Evolutionary conservation across 23 red algal genomes (phyloP), one percentile per base, ranked within the genome.

Genomic region (Agarophyton chilense): DNA sequence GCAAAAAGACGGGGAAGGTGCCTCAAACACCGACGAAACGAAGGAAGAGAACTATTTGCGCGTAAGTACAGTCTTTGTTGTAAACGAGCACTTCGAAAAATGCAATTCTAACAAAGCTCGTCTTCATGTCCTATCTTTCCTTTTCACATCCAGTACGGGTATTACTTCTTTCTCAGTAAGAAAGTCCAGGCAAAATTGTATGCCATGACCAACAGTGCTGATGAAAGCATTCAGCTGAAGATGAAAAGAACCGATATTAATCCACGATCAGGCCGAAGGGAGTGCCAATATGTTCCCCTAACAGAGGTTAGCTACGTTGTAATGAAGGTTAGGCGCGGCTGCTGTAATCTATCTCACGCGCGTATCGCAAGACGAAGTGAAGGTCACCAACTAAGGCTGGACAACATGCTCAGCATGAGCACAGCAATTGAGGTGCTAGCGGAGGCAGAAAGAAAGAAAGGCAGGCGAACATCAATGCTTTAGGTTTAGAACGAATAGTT

Each of bases 381-480:
- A 61, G 77, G 36, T 22, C 77, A 80, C 36, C 49, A 60, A 22
- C 19, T 55, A 35, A 43, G 77, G 21, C 28, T 80, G 77, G 77
- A 80, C 6, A 80, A 80, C 29, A 80, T 80, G 77, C 51, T 80
- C n/a, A 55, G 38, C 17, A 80, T 80, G 50, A 80, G 77, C 77
- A 55, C 39, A 43, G 77, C 54, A 58, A 52, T 80, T 60, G 77
- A 80, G 40, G 54, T 80, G 77, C 28, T 80, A 29, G 77, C 77
- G 47, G 68, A 74, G 43, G 68, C 68, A 0, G 68, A 74, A 74
- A 47, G 68, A 18, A 74, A 74, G 19, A 65, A 18, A 35, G 16
- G 32, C 2, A 36, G 60, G 4, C 26, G 4, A 33, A 26, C 10
- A 65, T 29, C 32, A 65, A 58, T 21, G 22, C 55, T n/a, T n/a